phyloP scores from a whole-genome alignment of 176 grass and related monocot species.

The barley (Hordeum vulgare) region DNA sequence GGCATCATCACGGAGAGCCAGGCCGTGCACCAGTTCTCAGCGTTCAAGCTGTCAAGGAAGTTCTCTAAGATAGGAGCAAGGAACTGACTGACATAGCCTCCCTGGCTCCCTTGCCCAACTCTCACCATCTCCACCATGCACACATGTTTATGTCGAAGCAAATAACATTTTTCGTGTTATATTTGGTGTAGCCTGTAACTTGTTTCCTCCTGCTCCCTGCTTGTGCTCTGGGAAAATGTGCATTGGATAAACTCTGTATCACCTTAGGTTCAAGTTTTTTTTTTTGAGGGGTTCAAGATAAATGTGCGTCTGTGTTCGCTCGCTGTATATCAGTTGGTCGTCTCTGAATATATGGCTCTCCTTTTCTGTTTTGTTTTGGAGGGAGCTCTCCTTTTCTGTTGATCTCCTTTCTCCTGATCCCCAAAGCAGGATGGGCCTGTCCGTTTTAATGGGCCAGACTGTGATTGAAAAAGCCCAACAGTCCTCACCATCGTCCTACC shows the following conservation, averaged over 20 bases:
- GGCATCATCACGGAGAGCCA: conserved; percentile 52
- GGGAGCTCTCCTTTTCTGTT: no score
- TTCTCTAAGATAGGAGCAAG: conserved; percentile 47
- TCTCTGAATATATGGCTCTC: no score
- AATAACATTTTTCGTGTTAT: background rate
- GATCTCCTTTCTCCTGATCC: no score
- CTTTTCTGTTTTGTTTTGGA: no score
- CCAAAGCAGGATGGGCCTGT: no score
- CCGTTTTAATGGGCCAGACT: background rate
- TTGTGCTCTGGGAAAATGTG: background rate
- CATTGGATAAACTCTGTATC: background rate
- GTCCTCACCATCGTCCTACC: background rate
- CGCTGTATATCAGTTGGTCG: no score
- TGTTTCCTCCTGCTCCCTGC: background rate
- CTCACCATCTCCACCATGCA: background rate
- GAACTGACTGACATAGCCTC: conserved; percentile 41
- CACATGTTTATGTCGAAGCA: background rate
- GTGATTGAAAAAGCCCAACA: background rate
- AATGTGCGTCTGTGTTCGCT: background rate
- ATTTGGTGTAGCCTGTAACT: background rate
- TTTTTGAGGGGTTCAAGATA: background rate
- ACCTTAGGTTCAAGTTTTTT: no score
- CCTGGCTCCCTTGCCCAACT: background rate
- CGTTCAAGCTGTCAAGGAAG: conserved; percentile 63
- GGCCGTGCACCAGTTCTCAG: conserved; percentile 52